phyloP scores from a whole-genome alignment of 2,329 filamentous ascomycete genomes.

The Arthrobotrys megalospora region DNA sequence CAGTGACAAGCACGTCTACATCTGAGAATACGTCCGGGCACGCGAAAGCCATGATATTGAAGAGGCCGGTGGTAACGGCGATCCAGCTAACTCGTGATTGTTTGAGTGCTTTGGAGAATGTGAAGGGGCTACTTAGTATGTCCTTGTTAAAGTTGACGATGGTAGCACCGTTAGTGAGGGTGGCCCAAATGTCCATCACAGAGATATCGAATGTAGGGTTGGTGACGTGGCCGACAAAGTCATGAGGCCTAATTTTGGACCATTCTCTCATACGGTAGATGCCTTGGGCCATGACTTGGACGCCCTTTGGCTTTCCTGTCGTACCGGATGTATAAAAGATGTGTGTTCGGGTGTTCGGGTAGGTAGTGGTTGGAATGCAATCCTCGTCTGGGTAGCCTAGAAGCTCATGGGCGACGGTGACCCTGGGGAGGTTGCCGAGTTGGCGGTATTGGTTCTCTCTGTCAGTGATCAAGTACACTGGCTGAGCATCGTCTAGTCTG shows the following conservation, averaged over 20 bases:
- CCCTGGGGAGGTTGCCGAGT: neutral
- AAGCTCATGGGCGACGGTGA: neutral
- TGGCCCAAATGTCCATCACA: neutral
- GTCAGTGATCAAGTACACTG: slow-evolving; percentile 23
- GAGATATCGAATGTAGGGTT: slow-evolving; percentile 24
- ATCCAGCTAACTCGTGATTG: slow-evolving; percentile 5
- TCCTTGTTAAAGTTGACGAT: slow-evolving; percentile 24
- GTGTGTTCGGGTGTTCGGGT: slow-evolving; percentile 19
- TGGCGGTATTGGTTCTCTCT: slow-evolving; percentile 14
- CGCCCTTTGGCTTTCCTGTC: slow-evolving; percentile 22
- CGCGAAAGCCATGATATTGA: slow-evolving; percentile 27
- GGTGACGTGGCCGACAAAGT: slow-evolving; percentile 25
- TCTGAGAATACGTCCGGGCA: slow-evolving; percentile 22
- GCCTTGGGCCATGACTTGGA: slow-evolving; percentile 16
- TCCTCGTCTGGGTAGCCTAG: neutral
- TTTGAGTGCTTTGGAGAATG: slow-evolving; percentile 11
- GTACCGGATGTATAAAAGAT: slow-evolving; percentile 29
- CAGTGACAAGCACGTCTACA: slow-evolving; percentile 11
- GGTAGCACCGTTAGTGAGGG: slow-evolving; percentile 14
- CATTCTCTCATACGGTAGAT: slow-evolving; percentile 7
- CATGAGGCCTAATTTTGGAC: slow-evolving; percentile 8
- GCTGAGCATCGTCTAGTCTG: slow-evolving; percentile 12
- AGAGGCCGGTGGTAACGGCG: slow-evolving; percentile 16
- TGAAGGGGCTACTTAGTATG: slow-evolving; percentile 10
- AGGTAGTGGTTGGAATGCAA: slow-evolving; percentile 18